phyloP scores from a whole-genome alignment of 176 grass and related monocot species.

The Raddia guianensis region DNA sequence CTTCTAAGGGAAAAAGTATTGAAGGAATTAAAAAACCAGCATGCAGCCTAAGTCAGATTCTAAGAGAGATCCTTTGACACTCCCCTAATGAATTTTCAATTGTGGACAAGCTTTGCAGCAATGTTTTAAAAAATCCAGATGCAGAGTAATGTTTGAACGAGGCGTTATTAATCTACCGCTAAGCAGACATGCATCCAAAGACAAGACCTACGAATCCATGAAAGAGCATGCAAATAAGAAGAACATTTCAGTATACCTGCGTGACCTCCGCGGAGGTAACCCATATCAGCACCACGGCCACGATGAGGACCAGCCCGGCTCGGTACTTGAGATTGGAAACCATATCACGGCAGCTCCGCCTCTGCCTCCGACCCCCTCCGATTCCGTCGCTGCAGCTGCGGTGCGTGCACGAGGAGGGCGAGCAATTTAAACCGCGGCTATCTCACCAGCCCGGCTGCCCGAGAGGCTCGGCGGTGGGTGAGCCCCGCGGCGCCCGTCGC shows the following conservation, averaged over 20 bases:
- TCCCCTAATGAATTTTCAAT: constrained; percentile 17
- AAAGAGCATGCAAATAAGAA: neutral
- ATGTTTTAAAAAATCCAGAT: neutral
- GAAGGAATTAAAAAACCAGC: neutral
- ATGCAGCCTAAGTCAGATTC: neutral
- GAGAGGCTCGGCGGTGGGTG: constrained; percentile 25
- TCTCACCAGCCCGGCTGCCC: neutral
- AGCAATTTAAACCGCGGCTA: constrained; percentile 44
- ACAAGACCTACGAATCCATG: constrained; percentile 11
- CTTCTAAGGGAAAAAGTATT: neutral
- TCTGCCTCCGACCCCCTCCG: neutral
- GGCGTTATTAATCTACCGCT: neutral
- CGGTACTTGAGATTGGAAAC: constrained; percentile 64
- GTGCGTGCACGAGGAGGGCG: neutral
- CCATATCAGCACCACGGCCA: constrained; percentile 90
- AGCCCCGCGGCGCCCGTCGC: constrained; percentile 25
- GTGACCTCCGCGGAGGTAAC: constrained; percentile 99
- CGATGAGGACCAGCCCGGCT: constrained; percentile 69
- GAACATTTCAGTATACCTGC: constrained; percentile 46
- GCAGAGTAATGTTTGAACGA: neutral
- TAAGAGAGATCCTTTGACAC: neutral
- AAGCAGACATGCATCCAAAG: constrained; percentile 1
- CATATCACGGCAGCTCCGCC: constrained; percentile 34
- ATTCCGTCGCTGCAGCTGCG: neutral
- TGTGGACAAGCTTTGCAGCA: neutral